These are phyloP conservation scores for Barbarea vulgaris DNA, from an alignment of 345 rosid genomes.

Conservation along the genomic window DNA sequence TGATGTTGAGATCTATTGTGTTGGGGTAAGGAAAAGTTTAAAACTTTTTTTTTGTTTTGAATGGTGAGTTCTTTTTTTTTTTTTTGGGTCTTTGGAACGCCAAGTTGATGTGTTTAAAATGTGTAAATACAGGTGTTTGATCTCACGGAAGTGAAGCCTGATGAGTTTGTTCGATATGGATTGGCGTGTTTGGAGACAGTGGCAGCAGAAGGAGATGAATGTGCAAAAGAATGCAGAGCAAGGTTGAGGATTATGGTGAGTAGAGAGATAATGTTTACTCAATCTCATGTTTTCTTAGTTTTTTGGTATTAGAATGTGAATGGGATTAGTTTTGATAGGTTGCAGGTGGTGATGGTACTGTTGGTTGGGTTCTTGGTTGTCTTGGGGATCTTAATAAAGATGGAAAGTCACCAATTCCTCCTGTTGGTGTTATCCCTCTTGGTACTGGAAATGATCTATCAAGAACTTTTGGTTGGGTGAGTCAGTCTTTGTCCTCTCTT, in stretches of 20 bases:
- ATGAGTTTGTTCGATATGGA: slow-evolving; percentile 76
- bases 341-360: slow-evolving; percentile 99
- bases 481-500: slow-evolving; percentile 32
- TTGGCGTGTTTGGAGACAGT: slow-evolving; percentile 76
- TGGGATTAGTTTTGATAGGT: slow-evolving; percentile 54
- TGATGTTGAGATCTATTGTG: slow-evolving; percentile 27
- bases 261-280: not conserved
- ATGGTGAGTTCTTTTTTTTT: slow-evolving; percentile 7
- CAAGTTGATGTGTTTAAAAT: too few relatives aligned
- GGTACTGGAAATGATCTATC: slow-evolving; percentile 98
- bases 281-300: not conserved
- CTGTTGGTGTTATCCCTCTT: slow-evolving; percentile 86
- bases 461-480: slow-evolving; percentile 98
- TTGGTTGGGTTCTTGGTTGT: slow-evolving; percentile 96
- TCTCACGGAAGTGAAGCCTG: slow-evolving; percentile 74
- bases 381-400: slow-evolving; percentile 66
- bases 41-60: not conserved
- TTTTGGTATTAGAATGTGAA: not conserved
- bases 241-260: slow-evolving; percentile 81
- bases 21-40: not conserved
- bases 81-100: not conserved
- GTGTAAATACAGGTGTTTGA: slow-evolving; percentile 76
- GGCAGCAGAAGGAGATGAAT: slow-evolving; percentile 64
- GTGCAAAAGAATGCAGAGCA: slow-evolving; percentile 80
- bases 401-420: slow-evolving; percentile 72